Conservation (phyloP, 164 flowering plant genomes). For the Aristolochia fimbriata region DNA sequence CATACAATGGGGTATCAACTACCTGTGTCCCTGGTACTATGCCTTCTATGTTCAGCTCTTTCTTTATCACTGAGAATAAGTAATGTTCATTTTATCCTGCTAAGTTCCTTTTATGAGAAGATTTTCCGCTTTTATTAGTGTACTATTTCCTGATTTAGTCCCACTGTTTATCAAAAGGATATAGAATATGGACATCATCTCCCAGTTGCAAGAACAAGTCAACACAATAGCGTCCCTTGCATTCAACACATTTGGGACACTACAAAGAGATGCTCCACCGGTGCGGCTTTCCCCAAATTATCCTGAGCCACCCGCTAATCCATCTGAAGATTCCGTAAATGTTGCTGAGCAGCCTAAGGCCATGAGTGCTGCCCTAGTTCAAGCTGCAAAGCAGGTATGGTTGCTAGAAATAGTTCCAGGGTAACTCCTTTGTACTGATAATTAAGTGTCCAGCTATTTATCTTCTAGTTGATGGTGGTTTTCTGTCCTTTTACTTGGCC, state of each 20-base stretch:
- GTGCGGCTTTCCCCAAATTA: conserved; percentile 70
- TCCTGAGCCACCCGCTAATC: conserved; percentile 60
- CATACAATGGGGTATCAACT: too few relatives aligned
- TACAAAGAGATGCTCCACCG: conserved; percentile 88
- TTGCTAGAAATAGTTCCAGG: not conserved
- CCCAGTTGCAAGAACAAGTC: conserved; percentile 81
- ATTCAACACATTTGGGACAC: conserved; percentile 68
- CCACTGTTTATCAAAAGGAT: too few relatives aligned
- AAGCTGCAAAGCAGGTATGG: conserved; percentile 90
- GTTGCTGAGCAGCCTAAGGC: conserved; percentile 64
- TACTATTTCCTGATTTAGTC: too few relatives aligned
- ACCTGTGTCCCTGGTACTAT: too few relatives aligned
- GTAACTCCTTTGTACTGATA: not conserved
- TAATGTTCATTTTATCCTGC: too few relatives aligned
- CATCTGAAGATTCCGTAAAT: conserved; percentile 32
- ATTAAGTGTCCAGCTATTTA: not conserved
- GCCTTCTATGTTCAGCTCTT: too few relatives aligned
- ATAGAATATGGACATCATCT: conserved; percentile 66
- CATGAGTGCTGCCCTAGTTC: conserved; percentile 66
- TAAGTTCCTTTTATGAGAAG: too few relatives aligned
- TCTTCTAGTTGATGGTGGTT: not conserved
- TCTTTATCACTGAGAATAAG: too few relatives aligned
- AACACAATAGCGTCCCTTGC: conserved; percentile 54
- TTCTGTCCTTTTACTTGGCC: not conserved
- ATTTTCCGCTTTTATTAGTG: too few relatives aligned